These are phyloP conservation scores for Metschnikowia lunata DNA, from an alignment of 805 yeast species.

Conservation along the genomic window DNA sequence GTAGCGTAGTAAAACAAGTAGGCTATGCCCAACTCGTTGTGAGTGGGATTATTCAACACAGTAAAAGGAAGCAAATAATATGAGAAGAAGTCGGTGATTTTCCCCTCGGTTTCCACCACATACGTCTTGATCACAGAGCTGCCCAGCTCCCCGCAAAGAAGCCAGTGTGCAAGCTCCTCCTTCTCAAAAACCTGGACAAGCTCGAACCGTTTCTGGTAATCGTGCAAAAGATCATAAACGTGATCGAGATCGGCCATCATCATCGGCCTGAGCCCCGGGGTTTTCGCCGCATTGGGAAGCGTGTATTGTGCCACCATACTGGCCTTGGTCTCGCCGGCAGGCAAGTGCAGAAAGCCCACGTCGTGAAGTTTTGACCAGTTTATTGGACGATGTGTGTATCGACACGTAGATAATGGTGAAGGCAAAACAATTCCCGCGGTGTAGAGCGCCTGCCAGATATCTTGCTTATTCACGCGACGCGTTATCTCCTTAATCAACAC, in stretches of 20 bases:
- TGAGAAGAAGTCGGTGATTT: constrained; percentile 83
- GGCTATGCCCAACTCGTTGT: constrained; percentile 75
- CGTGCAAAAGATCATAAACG: constrained; percentile 53
- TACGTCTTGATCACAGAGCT: constrained; percentile 67
- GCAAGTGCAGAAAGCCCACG: constrained; percentile 84
- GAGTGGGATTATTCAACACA: constrained; percentile 61
- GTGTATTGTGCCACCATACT: constrained; percentile 61
- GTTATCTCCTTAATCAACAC: constrained; percentile 91
- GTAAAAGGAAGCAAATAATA: constrained; percentile 87
- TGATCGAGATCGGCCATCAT: constrained; percentile 56
- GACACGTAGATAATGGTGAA: constrained; percentile 81
- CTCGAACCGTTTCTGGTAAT: constrained; percentile 68
- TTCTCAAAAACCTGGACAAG: constrained; percentile 64
- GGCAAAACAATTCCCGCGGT: constrained; percentile 92
- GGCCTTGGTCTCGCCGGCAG: constrained; percentile 61
- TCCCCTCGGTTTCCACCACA: constrained; percentile 66
- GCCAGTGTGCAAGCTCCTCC: constrained; percentile 77
- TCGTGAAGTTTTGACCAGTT: constrained; percentile 88
- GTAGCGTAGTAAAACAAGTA: constrained; percentile 89
- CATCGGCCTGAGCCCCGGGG: constrained; percentile 57
- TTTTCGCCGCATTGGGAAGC: constrained; percentile 47
- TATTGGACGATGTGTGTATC: constrained; percentile 90
- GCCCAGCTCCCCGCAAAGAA: constrained; percentile 44
- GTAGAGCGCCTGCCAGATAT: constrained; percentile 94
- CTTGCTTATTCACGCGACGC: constrained; percentile 76